Base-by-base conservation (phyloP, 2,329 filamentous ascomycete species). In the Lachnellula cervina region DNA sequence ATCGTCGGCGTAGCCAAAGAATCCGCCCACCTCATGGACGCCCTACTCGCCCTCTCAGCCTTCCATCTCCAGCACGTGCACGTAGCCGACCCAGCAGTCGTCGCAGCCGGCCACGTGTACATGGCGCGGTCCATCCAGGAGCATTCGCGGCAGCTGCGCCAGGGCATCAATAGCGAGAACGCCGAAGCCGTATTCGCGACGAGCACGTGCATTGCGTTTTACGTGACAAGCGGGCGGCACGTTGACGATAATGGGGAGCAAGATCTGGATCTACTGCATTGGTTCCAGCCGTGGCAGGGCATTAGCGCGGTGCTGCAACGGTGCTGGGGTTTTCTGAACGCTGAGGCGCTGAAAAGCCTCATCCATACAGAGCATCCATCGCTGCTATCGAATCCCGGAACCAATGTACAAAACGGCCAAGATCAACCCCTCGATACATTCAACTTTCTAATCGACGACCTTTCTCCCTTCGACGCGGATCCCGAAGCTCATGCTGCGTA, bases 271-370 rank as follows among this genome's bases (percentile, higher is more conserved):
- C 21, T 21, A 21, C 69, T 84, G 49, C 77, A 80, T 3, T 86
- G 81, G 81, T 85, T 85, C 57, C 80, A 84, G 61, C 78, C 82
- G 4, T 85, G 84, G 64, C 81, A 84, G 60, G 82, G 82, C 13
- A 79, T 86, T 61, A 84, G 84, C 66, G 78, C 81, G 3, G 75
- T 86, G 42, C 80, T 84, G 1, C 77, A 80, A 13, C 77, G 77
- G 1, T 83, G 80, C 9, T 85, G 82, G 82, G 77, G 77, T 49
- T 83, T 78, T 75, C 76, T 86, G 48, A 75, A 80, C 2, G 82
- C 79, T 60, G 72, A 73, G 5, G 75, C 80, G 14, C 51, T 64
- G 32, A 53, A 59, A 28, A 43, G 17, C 2, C 38, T 62, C 5
- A 50, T 63, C 6, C 16, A 54, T 16, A 47, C 50, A 9, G 50